Evolutionary conservation across 805 yeast genomes (phyloP), one percentile per base, ranked within the genome.

Genomic region (Yarrowia sp.): DNA sequence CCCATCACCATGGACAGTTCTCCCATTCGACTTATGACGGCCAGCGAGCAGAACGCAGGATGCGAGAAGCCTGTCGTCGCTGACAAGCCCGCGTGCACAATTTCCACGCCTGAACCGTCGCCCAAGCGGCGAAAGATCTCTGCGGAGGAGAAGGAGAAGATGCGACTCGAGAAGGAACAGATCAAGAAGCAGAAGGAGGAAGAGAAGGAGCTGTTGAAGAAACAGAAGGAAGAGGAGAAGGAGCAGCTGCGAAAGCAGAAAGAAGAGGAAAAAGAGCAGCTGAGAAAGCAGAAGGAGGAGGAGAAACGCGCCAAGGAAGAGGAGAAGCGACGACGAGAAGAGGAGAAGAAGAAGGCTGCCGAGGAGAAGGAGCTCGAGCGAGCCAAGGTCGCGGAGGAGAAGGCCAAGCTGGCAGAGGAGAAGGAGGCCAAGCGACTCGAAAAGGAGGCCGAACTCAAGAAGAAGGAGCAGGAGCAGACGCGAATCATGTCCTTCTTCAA

Each of bases 401-500:
- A 36, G 59, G 44, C 42, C 16, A 33, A 27, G 3, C 2, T 35
- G 7, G 42, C 44, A 13, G 44, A 53, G 42, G 59, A 53, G 12
- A 53, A 53, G 22, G 59, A 53, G 25, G 44, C 42, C 44, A 35
- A 53, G 9, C 24, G 42, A 10, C 22, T 19, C n/a, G 47, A 55
- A 27, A 55, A 55, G 27, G 61, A 55, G 29, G 47, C 46, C 10
- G 47, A 55, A 16, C 13, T 55, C 5, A 55, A 55, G 27, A 39
- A 55, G 29, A 38, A 55, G 47, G 61, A 55, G 21, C 47, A 55
- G 38, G 47, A 55, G 8, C 47, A 55, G 38, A 38, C 47, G 2
- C 36, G 47, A 55, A 51, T 51, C 58, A 33, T 51, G 58, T 51
- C 58, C 2, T 51, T 51, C 18, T 51, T 51, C 32, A 51, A 51